Evolutionary conservation across 805 yeast genomes (phyloP), one percentile per base, ranked within the genome.

Genomic region (Yamadazyma philogaea): DNA sequence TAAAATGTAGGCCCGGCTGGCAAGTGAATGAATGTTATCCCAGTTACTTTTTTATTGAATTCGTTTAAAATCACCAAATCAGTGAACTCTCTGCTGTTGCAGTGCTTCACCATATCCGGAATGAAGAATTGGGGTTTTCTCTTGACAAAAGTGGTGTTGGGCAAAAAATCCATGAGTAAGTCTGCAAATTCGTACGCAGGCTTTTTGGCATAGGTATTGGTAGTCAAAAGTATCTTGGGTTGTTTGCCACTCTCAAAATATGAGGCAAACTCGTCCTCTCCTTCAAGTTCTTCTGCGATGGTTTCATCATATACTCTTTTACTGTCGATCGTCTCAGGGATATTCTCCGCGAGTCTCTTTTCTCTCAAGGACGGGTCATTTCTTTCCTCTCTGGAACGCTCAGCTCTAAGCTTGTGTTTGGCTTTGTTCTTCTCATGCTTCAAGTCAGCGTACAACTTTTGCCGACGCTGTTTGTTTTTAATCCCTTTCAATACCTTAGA

Each of bases 1-100:
- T 91, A 90, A 60, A 88, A 88, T 0, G 97, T 85, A 28, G 99
- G 99, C 1, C 99, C 99, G 35, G 77, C 86, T 7, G 99, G 99
- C 45, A 93, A 73, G 67, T 93, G 96, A 44, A 93, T 84, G 57
- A 93, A 86, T 1, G 98, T 88, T 44, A 93, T 66, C 1, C 99
- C 99, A 40, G 86, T 90, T 30, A 93, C 95, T 49, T 75, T 77
- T 64, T 91, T 93, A 65, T 90, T 90, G 66, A 88, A 96, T 64
- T 93, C 99, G 61, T 93, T 93, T 46, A 93, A 79, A 37, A 93
- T 89, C 22, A 93, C 70, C 55, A 93, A 68, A 58, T 90, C 96
- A 0, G 97, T 90, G 66, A 77, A 93, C 16, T 82, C 91, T 58
- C 98, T 72, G 57, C 85, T 87, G 31, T 80, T 61, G 63, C 96